Base-by-base conservation (phyloP, 2,329 filamentous ascomycete species). In the Camillea tinctor region DNA sequence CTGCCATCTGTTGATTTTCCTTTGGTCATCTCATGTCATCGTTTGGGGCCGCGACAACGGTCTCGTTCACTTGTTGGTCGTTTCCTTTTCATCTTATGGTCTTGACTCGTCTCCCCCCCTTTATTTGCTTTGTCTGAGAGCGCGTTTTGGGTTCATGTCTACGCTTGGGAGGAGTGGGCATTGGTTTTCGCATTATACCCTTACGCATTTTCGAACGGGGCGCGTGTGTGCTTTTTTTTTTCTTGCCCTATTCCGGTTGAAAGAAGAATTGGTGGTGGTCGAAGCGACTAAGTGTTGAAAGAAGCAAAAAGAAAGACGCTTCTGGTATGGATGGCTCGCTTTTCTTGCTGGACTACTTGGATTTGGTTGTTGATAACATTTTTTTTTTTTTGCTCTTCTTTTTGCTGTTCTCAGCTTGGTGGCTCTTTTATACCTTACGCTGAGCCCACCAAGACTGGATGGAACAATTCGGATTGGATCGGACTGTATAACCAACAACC, bases 171-270 rank as follows among this genome's bases (percentile, higher is more conserved):
- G 36, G 11, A 17, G 36, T 44, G 36, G 36, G 36, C 36, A 44
- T 64, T 60, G 57, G 58, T 57, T 24, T 51, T 55, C 61, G 66
- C 69, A 69, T 65, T 71, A 71, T 71, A 71, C 68, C 68, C 68
- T 63, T 68, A 66, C 64, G 68, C 64, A 66, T 67, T 66, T 30
- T 30, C 26, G 26, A 65, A 54, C 57, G 60, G 57, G 57, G 26
- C 26, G 26, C 26, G 26, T 11, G 26, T 55, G 49, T 52, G 50
- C 57, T 24, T 53, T 26, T 62, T 52, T 50, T 7, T 30, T 30
- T 30, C 26, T 30, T 30, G 7, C 13, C 13, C 26, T 30, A 9
- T 30, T 30, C 13, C 26, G 7, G 26, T 7, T 44, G 36, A 44
- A n/a, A 11, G 36, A 11, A n/a, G 36, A n/a, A 55, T 50, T 54